Evolutionary conservation across 2,329 filamentous ascomycete genomes (phyloP), one percentile per base, ranked within the genome.

Genomic region (Celoporthe dispersa): DNA sequence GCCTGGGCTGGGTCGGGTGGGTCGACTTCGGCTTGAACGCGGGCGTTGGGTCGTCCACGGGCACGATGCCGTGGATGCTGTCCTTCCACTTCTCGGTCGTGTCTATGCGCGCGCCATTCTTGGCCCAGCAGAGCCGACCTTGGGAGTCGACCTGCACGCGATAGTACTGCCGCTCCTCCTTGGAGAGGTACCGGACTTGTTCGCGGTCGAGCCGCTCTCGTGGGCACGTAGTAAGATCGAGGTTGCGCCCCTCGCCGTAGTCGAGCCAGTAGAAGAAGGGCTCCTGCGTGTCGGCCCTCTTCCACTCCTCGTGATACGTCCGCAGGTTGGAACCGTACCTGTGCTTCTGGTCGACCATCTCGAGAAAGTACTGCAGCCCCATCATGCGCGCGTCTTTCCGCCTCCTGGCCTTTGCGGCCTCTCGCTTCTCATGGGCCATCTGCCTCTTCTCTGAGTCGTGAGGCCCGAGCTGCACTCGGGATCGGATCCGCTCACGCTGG

Each of bases 211-310:
- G 83, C 19, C 89, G 84, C 70, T 92, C 90, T 48, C 94, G 86
- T 1, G 93, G 90, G 73, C 94, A 94, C 0, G 88, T 86, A 3
- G 89, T 86, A 16, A 95, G 82, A 73, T 95, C 91, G 59, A 96
- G 78, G 53, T 87, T 79, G 74, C 84, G 89, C 0, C 94, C 94
- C 64, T 91, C 90, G 6, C 94, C 94, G 70, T 92, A 85, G 77
- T 98, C 94, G 1, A 97, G 84, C 94, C 94, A 97, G 81, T 94
- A 95, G 79, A 97, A 97, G 85, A 94, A 98, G 77, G 96, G 97
- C 78, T 97, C 91, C 5, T 89, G 87, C 0, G 93, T 95, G 37
- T 92, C 84, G 1, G 88, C 84, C 71, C 87, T 88, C 79, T 94
- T 94, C 94, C 94, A 98, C 73, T 92, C 89, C 70, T 89, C 88